Evolutionary conservation across 2,329 filamentous ascomycete species (phyloP), one percentile per base, ranked within the genome.

Genomic region (Microdochium trichocladiopsis): DNA sequence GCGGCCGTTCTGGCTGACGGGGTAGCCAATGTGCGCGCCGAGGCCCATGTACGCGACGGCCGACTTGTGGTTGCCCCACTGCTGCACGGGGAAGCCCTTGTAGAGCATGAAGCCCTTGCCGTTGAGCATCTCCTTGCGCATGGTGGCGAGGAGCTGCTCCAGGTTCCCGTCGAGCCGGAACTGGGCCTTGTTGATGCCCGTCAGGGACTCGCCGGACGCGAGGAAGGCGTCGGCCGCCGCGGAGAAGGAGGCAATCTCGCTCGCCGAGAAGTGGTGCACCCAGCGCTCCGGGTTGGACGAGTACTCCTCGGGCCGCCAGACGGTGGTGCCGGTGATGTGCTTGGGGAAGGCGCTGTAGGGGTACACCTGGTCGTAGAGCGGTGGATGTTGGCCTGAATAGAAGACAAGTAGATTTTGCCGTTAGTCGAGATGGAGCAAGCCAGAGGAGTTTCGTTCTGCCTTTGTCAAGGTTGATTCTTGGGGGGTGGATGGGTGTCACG

Each of bases 31-130:
- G 67, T 95, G 86, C 4, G 88, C 89, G 41, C 88, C 86, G 2
- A 96, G 77, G 3, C 91, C 91, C 86, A 95, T 92, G 72, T 95
- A 95, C n/a, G 87, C 90, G 11, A 90, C 84, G 8, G 90, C 90
- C 11, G 83, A 88, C 72, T 95, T 95, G 65, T 83, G 79, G 50
- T 83, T 80, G 0, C 86, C 83, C 91, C 91, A 96, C 69, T 79
- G 66, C 45, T 79, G 63, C 1, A 91, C 88, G 1, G 90, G 90
- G 66, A 95, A 86, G 50, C 87, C 84, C 67, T 94, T 95, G 76
- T 95, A 94, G 14, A 95, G 79, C 57, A 94, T 87, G 72, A 95
- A 95, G 16, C 91, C 91, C 63, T 94, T 94, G 57, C 89, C 90
- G 64, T 95, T 82, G 52, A 95, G 69, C n/a, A 88, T 72, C 56